Conservation (phyloP, 257 asterid genomes). For the Paraleonurus japonicus region DNA sequence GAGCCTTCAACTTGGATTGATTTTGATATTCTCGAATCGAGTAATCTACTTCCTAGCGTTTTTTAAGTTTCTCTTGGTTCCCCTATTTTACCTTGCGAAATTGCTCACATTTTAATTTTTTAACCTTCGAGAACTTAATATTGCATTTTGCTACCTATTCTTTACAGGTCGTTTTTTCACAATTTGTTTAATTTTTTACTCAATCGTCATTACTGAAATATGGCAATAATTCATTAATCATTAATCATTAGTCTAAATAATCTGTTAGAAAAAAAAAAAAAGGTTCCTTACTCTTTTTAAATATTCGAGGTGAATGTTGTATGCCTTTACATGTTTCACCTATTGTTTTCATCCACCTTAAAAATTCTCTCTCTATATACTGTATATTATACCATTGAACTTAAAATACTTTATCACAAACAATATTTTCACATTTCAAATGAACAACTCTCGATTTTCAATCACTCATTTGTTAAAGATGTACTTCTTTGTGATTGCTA, state of each 20-base stretch:
- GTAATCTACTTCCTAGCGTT: neutral
- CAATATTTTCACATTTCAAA: neutral
- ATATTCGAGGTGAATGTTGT: no score
- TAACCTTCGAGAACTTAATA: neutral
- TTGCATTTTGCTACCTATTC: constrained; percentile 1
- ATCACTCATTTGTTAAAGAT: neutral
- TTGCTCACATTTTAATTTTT: neutral
- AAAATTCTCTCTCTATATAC: neutral
- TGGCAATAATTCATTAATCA: neutral
- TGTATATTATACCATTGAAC: neutral
- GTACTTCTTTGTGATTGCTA: neutral
- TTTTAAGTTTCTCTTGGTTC: neutral
- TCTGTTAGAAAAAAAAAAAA: no score
- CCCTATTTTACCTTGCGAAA: neutral
- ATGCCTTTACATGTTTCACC: neutral
- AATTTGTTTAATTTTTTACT: neutral
- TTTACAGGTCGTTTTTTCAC: neutral
- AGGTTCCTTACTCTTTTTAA: no score
- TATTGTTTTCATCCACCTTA: neutral
- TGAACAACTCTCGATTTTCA: neutral
- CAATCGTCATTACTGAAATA: neutral
- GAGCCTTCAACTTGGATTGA: constrained; percentile 27
- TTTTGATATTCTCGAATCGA: constrained; percentile 18
- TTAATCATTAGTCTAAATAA: neutral
- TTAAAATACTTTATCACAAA: neutral